A percentile compares a stretch with the other conserved stretches of the same genome.
phyloP scores from a whole-genome alignment of 1,284 basidiomycete genomes.

The Irpex rosettiformis region DNA sequence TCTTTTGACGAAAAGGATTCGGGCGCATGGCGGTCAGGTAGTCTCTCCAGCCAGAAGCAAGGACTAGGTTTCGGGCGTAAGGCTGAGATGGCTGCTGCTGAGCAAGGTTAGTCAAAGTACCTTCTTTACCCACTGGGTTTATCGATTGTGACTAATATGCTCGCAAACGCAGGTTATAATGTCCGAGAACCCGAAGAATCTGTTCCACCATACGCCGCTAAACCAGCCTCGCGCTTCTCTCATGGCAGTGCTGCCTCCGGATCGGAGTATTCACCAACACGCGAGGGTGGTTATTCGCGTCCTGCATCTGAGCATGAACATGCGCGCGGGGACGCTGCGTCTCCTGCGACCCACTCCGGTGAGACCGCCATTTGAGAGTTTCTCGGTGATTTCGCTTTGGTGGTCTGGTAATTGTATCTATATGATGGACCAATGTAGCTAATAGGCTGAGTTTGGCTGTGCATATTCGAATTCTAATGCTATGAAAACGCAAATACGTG shows the following conservation, averaged over 20 bases:
- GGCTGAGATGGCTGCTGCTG: conserved; percentile 67
- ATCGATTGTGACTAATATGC: background rate
- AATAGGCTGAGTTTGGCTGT: too few relatives aligned
- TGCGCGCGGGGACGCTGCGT: conserved; percentile 1
- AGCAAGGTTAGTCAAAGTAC: conserved; percentile 42
- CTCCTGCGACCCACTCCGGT: conserved; percentile 2
- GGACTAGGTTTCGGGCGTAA: conserved; percentile 76
- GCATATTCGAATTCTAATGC: too few relatives aligned
- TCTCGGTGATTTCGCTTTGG: too few relatives aligned
- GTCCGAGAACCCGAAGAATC: conserved; percentile 17
- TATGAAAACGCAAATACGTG: too few relatives aligned
- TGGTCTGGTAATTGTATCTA: too few relatives aligned
- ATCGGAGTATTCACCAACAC: conserved; percentile 9
- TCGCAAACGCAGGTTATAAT: conserved; percentile 14
- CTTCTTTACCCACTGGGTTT: background rate
- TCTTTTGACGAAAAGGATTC: conserved; percentile 30
- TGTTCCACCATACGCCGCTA: conserved; percentile 16
- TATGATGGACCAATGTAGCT: too few relatives aligned
- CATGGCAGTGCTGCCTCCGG: conserved; percentile 6
- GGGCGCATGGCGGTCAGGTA: conserved; percentile 26
- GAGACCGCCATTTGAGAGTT: conserved; percentile 4
- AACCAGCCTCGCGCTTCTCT: conserved; percentile 6
- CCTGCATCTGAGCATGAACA: background rate
- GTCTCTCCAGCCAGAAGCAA: conserved; percentile 31
- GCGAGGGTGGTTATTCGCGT: background rate